Evolutionary conservation across 2,329 filamentous ascomycete genomes (phyloP), one percentile per base, ranked within the genome.

Genomic region (Reticulascus tulasneorum): DNA sequence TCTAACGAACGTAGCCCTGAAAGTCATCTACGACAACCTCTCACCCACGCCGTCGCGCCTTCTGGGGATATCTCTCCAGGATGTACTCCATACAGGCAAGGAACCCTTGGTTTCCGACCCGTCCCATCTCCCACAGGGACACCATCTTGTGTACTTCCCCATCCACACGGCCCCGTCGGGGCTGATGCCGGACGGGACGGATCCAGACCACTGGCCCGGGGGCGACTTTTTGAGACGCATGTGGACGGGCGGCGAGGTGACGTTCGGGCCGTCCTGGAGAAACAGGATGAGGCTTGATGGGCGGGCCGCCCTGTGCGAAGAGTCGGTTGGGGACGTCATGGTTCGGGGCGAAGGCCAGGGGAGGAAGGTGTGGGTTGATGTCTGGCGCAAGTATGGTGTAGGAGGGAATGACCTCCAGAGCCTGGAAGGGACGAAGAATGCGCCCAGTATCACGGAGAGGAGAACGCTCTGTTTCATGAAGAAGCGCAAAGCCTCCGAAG

Each of bases 61-160:
- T 29, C 73, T 94, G 29, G 68, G 72, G 46, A 64, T 78, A 20
- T 73, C 80, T 91, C 2, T 54, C 61, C 30, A 75, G 78, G 47
- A 69, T 78, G 35, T 51, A 84, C 9, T 67, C 33, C 21, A 25
- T 30, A 18, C 24, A 31, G 27, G 25, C 30, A 26, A 42, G 65
- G 13, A 42, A 44, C 17, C 46, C 47, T 43, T 41, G 29, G 7
- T 37, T 18, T 5, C 40, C 25, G 1, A 22, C 4, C 15, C 31
- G 11, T 6, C 21, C 6, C 29, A 56, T 4, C 62, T 84, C 7
- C 79, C 82, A 0, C 70, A 76, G 20, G 85, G 83, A 23, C 82
- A 94, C 56, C 89, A 96, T 58, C 71, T 95, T 23, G 79, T 91
- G 46, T 94, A 94, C 66, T 96, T 95, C 63, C 87, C 89, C 40